Base-by-base conservation (phyloP, 257 asterid species). In the Nicotiana benthamiana region DNA sequence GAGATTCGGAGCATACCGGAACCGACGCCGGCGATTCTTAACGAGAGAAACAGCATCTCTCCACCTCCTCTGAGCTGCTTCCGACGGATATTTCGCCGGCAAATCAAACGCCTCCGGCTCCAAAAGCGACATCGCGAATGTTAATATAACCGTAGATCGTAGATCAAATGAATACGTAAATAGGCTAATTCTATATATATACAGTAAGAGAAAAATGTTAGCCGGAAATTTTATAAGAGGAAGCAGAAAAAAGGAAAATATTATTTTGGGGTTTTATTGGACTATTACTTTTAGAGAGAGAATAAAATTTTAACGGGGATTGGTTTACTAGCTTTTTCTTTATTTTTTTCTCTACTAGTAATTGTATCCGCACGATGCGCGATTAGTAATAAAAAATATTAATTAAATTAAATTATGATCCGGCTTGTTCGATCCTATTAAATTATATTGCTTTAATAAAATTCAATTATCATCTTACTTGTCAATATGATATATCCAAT, bases 31-130 rank as follows among this genome's bases (percentile, higher is more conserved):
- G 27, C 90, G 90, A 83, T 94, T 94, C 83, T 78, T 86, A 74
- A 93, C 97, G 10, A 94, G 78, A 2, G 90, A 90, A 40, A 91
- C 93, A 89, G 96, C 97, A 1, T 87, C 82, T 12, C 98, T 90
- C 98, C 98, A 94, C 72, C 83, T 84, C 78, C 70, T 61, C 86
- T 85, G 90, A 17, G 92, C 93, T 82, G 89, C 97, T 30, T 70
- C 92, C 76, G 96, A 86, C 36, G 89, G 89, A 40, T 88, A 79
- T 80, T 87, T 91, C 75, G 67, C 81, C 53, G 91, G 92, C 83
- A 91, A 65, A 81, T 94, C 93, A 68, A 93, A 91, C 75, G 87
- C 95, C 81, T 90, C 97, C 83, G 88, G 81, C 77, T 68, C 77
- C 77, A 74, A n/a, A 6, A 46, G 3, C 3, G 48, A 40, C 48